phyloP scores from a whole-genome alignment of 2,329 filamentous ascomycete species.

The Pseudogymnoascus sp. region DNA sequence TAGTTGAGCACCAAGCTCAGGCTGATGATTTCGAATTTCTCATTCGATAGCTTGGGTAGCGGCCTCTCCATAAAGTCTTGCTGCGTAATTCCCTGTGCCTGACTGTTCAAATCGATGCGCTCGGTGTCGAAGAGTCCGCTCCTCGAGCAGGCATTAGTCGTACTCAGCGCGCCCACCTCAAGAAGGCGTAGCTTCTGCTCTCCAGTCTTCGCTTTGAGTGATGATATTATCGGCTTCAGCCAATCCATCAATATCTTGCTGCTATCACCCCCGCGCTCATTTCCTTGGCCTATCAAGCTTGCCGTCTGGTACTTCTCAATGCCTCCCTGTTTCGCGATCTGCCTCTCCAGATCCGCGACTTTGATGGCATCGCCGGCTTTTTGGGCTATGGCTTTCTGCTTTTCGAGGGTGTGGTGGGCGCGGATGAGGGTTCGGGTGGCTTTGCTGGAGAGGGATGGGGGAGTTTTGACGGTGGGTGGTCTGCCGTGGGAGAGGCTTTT shows the following conservation, averaged over 20 bases:
- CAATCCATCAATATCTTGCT: slow-evolving; percentile 56
- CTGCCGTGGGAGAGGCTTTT: slow-evolving; percentile 45
- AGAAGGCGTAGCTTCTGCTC: slow-evolving; percentile 53
- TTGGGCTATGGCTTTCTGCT: slow-evolving; percentile 48
- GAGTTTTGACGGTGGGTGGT: slow-evolving; percentile 43
- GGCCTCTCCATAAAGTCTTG: slow-evolving; percentile 93
- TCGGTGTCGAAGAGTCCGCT: slow-evolving; percentile 63
- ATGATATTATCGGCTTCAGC: slow-evolving; percentile 36
- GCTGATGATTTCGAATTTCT: slow-evolving; percentile 81
- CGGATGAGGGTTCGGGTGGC: slow-evolving; percentile 57
- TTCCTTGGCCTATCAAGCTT: slow-evolving; percentile 58
- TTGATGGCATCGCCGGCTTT: slow-evolving; percentile 43
- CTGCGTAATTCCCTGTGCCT: slow-evolving; percentile 69
- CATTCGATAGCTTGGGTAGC: slow-evolving; percentile 50
- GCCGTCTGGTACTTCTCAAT: slow-evolving; percentile 57
- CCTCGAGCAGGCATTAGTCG: slow-evolving; percentile 72
- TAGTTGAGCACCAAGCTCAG: slow-evolving; percentile 91
- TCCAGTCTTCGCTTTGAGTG: slow-evolving; percentile 18
- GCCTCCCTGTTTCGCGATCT: slow-evolving; percentile 51
- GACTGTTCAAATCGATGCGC: slow-evolving; percentile 85
- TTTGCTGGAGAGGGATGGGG: slow-evolving; percentile 53
- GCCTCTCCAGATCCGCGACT: slow-evolving; percentile 37
- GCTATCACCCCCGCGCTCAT: slow-evolving; percentile 58
- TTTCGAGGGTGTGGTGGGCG: slow-evolving; percentile 56
- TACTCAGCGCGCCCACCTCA: slow-evolving; percentile 82